Base-by-base conservation (phyloP, 345 rosid species). In the Anastatica hierochuntica region DNA sequence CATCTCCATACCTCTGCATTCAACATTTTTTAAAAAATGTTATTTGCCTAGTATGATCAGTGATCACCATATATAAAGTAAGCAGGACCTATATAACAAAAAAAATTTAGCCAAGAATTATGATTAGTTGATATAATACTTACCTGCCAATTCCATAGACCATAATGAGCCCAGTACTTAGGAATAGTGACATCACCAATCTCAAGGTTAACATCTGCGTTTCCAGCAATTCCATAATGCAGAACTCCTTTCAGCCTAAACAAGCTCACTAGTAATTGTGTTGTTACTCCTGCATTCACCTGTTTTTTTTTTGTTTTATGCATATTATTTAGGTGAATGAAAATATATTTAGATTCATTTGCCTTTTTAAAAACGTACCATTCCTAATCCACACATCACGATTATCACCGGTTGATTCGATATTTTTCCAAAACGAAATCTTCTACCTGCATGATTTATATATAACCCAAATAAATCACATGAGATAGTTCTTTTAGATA, bases 141-240 rank as follows among this genome's bases (percentile, higher is more conserved):
- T 33, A 50, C 86, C 86, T 86, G 88, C 84, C 95, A 88, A 62
- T 58, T 74, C 96, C 90, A 88, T 18, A 88, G 95, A 19, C 81
- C 84, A 8, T 76, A 26, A 29, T 84, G 90, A 29, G 95, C 88
- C 96, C 96, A 83, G 33, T 39, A 69, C 7, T 24, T 56, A 29
- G 87, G 84, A 47, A 83, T 71, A 2, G 92, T 78, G 1, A 80
- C 81, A 39, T 80, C 83, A 11, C 82, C 92, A 15, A 83, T 76
- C 50, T 76, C 63, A 37, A 83, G 80, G n/a, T 63, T 6, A 26
- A 75, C 74, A 47, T 83, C 73, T 56, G 80, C 84, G 43, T 83
- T 83, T 31, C 87, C 96, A 10, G 88, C 88, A 17, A 88, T 79
- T 64, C 88, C 96, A 50, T 77, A 72, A 63, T 82, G 96, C 47